phyloP scores from a whole-genome alignment of 257 asterid species.

The Asclepias syriaca region DNA sequence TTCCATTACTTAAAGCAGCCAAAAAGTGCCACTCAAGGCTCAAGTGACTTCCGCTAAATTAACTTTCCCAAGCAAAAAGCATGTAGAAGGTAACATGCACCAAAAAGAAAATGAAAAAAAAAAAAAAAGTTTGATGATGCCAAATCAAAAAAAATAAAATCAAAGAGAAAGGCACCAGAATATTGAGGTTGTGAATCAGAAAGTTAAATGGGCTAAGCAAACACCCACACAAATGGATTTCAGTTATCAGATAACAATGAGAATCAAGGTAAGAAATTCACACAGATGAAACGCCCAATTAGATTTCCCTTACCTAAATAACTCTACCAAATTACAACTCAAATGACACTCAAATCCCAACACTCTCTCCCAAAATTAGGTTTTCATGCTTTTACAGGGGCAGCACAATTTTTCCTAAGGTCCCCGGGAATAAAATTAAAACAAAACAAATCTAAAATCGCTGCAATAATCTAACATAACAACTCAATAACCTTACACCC shows the following conservation, averaged over 20 bases:
- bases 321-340: neutral
- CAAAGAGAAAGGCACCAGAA: neutral
- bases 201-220: neutral
- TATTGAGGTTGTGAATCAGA: neutral
- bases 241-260: neutral
- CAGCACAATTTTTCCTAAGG: neutral
- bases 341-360: constrained; percentile 2
- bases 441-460: neutral
- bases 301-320: neutral
- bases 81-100: neutral
- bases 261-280: neutral
- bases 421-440: neutral
- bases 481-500: neutral
- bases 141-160: neutral
- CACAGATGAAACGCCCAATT: neutral
- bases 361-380: neutral
- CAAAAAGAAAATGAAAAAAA: neutral
- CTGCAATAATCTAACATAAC: constrained; percentile 11
- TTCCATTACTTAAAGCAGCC: neutral
- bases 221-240: neutral
- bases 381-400: constrained; percentile 1
- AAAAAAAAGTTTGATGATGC: neutral
- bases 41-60: neutral
- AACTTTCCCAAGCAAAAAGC: neutral
- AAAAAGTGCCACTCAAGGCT: neutral